Base-by-base conservation (phyloP, 345 rosid species). In the Corymbia maculata region DNA sequence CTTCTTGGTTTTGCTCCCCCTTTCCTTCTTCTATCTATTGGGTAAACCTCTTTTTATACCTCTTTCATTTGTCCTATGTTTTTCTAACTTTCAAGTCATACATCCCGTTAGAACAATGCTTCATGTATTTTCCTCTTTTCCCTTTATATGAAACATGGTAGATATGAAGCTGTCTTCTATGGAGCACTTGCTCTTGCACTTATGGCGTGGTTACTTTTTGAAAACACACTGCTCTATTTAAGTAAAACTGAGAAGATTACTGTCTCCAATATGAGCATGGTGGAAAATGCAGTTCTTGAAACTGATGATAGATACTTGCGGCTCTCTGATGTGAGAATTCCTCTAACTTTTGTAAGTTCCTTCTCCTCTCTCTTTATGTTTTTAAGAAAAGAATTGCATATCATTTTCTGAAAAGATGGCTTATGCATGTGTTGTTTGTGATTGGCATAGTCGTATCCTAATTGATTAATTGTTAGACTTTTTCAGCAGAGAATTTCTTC, bases 161-260 rank as follows among this genome's bases (percentile, higher is more conserved):
- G 98, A 90, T 97, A 97, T 53, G 99, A 97, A 95, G 97, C 98
- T 88, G 96, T 95, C 89, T 97, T 97, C 93, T 96, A 96, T 90
- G 93, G 96, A 90, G 97, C 97, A 66, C 95, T 97, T 87, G 93
- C 93, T 84, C 95, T 96, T 87, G 97, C 94, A 84, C 95, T 96
- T 32, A 90, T 95, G 93, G 94, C 97, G 75, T 94, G 98, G 99
- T 94, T 97, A 88, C 90, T 97, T 47, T 94, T 95, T 90, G 99
- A 97, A 91, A 95, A 95, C 88, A 91, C 95, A 11, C 92, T 93
- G 86, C 93, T 94, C 87, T 92, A 95, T 91, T 89, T 92, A 68
- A 89, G 85, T 61, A 92, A 90, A 90, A 91, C 17, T 44, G 92
- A 91, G 89, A 94, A 90, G 87, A 88, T 91, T 50, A 90, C 94